These are phyloP conservation scores for Selenicereus undatus DNA, from an alignment of 148 eudicot species.

Conservation along the genomic window DNA sequence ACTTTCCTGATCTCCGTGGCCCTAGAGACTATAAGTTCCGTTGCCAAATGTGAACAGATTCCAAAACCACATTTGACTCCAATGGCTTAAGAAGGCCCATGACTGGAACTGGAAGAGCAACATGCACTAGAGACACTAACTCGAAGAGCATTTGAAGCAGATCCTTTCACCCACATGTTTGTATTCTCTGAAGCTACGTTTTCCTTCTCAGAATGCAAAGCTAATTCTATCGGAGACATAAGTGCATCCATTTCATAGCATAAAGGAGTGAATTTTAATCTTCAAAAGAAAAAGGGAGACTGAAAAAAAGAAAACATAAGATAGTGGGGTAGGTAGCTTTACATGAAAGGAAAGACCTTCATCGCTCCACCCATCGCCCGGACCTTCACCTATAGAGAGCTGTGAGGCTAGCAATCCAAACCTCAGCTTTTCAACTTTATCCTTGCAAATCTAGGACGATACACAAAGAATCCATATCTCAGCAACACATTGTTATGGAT, in stretches of 20 bases:
- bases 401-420: conserved; percentile 91
- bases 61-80: conserved; percentile 77
- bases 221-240: no score
- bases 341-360: conserved; percentile 79
- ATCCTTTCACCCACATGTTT: conserved; percentile 78
- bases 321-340: conserved; percentile 19
- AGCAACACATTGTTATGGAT: not conserved
- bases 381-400: conserved; percentile 79
- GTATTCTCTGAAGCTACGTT: conserved; percentile 71
- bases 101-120: conserved; percentile 69
- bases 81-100: conserved; percentile 84
- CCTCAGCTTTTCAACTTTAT: conserved; percentile 81
- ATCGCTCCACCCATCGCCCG: conserved; percentile 90
- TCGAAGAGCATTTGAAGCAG: conserved; percentile 67
- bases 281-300: no score
- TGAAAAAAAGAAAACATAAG: not conserved
- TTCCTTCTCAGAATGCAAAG: conserved; percentile 43
- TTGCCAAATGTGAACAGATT: conserved; percentile 92
- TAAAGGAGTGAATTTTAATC: no score
- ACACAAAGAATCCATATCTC: not conserved
- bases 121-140: conserved; percentile 95
- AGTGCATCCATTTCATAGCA: no score
- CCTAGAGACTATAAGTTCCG: conserved; percentile 86
- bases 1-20: conserved; percentile 76
- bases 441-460: conserved; percentile 76